These are phyloP conservation scores for Megacollybia marginata DNA, from an alignment of 768 basidiomycete species.

Conservation along the genomic window DNA sequence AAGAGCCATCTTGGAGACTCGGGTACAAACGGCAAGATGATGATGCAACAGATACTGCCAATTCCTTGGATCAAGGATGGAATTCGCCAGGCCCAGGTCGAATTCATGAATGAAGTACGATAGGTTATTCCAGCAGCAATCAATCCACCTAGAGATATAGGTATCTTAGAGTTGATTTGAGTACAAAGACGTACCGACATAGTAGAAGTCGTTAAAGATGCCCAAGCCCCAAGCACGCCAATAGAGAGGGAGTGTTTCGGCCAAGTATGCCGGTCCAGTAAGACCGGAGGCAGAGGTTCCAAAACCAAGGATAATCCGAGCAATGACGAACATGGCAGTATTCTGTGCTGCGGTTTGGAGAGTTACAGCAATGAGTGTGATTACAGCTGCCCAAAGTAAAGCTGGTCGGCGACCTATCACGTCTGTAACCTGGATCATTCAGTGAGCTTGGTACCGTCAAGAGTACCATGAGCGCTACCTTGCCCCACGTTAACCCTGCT, in stretches of 20 bases:
- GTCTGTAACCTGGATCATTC: constrained; percentile 7
- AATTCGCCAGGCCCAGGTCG: constrained; percentile 26
- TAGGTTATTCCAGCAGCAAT: constrained; percentile 16
- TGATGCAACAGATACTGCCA: constrained; percentile 21
- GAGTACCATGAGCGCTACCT: not conserved
- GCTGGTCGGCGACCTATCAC: constrained; percentile 13
- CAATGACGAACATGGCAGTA: constrained; percentile 14
- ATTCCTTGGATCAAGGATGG: constrained; percentile 24
- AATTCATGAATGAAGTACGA: constrained; percentile 17
- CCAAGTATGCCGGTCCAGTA: constrained; percentile 14
- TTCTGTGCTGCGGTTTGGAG: constrained; percentile 16
- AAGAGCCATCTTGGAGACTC: constrained; percentile 34
- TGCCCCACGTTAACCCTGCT: constrained; percentile 14
- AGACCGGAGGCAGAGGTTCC: constrained; percentile 15
- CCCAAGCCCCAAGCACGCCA: constrained; percentile 17
- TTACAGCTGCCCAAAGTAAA: constrained; percentile 13
- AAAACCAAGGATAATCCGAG: constrained; percentile 13
- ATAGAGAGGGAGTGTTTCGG: constrained; percentile 12
- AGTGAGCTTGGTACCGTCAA: not conserved
- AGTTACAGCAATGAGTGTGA: constrained; percentile 12
- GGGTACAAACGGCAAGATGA: constrained; percentile 24
- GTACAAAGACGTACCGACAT: constrained; percentile 9
- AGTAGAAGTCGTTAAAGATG: constrained; percentile 17
- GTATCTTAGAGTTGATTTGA: not conserved
- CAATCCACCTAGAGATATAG: not conserved